A percentile compares a stretch with the other conserved stretches of the same genome.
These are phyloP conservation scores for Dictyostelium intermedium DNA, from an alignment of 78 protist species.

Conservation along the genomic window DNA sequence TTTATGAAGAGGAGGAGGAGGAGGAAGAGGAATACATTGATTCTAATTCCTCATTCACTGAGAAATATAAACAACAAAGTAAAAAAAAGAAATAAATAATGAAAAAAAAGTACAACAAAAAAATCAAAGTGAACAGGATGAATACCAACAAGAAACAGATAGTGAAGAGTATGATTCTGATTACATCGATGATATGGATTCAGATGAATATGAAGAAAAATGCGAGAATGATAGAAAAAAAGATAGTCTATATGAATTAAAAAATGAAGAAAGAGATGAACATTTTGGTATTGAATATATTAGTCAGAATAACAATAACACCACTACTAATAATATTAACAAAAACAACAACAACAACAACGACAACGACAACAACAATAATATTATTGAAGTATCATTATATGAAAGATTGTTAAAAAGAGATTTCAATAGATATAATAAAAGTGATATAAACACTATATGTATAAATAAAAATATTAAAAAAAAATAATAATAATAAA, in stretches of 20 bases:
- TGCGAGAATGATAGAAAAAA: neutral
- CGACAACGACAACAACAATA: neutral
- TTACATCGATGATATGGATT: neutral
- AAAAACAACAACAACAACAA: neutral
- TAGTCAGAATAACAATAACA: neutral
- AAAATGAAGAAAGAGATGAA: neutral
- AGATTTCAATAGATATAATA: constrained; percentile 5
- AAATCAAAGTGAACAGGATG: neutral
- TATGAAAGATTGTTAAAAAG: constrained; percentile 12
- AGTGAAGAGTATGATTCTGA: neutral
- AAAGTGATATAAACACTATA: neutral
- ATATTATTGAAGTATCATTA: neutral
- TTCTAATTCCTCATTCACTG: neutral
- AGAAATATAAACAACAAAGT: neutral
- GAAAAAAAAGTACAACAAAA: neutral
- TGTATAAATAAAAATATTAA: neutral
- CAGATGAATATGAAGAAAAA: neutral
- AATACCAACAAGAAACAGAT: neutral
- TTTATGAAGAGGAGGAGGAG: neutral
- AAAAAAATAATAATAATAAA: neutral
- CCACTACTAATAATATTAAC: neutral
- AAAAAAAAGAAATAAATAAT: too few species aligned
- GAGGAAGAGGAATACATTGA: too few species aligned
- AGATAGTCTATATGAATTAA: neutral
- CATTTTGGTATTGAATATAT: neutral